Conservation (phyloP, 2,329 filamentous ascomycete genomes). For the Falciphora oryzae region DNA sequence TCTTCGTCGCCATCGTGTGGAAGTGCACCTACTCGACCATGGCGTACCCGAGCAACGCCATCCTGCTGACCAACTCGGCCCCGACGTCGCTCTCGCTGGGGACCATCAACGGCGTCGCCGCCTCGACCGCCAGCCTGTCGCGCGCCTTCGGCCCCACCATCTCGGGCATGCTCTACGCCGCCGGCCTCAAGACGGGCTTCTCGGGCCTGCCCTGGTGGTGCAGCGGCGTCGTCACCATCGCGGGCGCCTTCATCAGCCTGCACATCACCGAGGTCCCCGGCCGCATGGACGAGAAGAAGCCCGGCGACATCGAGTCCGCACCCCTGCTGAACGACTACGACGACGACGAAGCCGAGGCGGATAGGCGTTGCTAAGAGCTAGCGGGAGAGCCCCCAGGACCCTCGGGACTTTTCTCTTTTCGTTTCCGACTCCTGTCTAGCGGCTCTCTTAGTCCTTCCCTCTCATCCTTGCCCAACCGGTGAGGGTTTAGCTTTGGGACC, state of each 20-base stretch:
- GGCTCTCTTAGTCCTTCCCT: too few species aligned
- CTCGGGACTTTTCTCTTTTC: too few species aligned
- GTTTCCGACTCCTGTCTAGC: too few species aligned
- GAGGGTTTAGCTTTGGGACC: too few species aligned
- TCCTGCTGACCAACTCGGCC: constrained; percentile 83
- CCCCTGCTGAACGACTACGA: not conserved
- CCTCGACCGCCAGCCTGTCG: constrained; percentile 83
- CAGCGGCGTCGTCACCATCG: constrained; percentile 67
- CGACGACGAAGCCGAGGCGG: not conserved
- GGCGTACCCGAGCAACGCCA: constrained; percentile 84
- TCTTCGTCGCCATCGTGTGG: constrained; percentile 75
- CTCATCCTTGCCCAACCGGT: too few species aligned
- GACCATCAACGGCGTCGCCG: constrained; percentile 86
- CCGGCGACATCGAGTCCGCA: constrained; percentile 31
- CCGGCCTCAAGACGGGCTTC: constrained; percentile 73
- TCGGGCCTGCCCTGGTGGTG: constrained; percentile 94
- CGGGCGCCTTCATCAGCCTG: constrained; percentile 69
- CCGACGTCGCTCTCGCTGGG: constrained; percentile 80
- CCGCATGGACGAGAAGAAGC: constrained; percentile 32
- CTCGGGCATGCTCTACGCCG: constrained; percentile 77
- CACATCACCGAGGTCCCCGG: constrained; percentile 63
- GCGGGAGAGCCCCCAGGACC: too few species aligned
- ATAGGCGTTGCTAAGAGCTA: not conserved
- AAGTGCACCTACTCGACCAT: constrained; percentile 92
- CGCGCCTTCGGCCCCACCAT: constrained; percentile 84